Evolutionary conservation across 2,329 filamentous ascomycete species (phyloP).

Genomic region (Alternaria viburni): DNA sequence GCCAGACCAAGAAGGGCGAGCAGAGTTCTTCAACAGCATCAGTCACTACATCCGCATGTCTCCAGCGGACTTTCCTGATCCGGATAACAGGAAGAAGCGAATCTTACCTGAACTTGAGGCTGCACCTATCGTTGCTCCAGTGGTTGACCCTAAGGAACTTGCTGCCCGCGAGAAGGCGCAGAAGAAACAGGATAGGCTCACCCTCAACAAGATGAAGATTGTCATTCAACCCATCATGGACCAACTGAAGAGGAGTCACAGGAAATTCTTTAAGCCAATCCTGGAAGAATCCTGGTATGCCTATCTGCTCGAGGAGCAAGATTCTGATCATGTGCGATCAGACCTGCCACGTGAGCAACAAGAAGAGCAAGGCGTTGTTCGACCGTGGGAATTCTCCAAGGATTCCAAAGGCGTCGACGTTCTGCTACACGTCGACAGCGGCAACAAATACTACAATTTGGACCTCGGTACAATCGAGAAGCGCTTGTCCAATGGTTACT

Average conservation of each 20-base stretch:
- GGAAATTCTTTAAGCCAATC: conserved; percentile 79
- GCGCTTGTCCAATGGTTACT: conserved; percentile 95
- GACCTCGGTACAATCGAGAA: conserved; percentile 94
- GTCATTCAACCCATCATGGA: conserved; percentile 95
- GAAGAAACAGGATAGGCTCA: conserved; percentile 81
- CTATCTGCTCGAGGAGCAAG: conserved; percentile 83
- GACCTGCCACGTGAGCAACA: conserved; percentile 63
- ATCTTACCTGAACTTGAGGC: conserved; percentile 79
- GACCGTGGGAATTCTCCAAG: conserved; percentile 79
- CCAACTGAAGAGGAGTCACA: conserved; percentile 88
- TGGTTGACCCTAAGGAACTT: conserved; percentile 64
- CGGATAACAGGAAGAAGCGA: conserved; percentile 83
- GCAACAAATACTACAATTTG: conserved; percentile 93
- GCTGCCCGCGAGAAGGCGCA: conserved; percentile 82
- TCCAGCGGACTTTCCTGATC: conserved; percentile 86
- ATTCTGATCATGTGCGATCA: conserved; percentile 69
- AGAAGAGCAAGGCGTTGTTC: conserved; percentile 61
- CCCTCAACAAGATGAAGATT: conserved; percentile 86
- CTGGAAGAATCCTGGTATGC: conserved; percentile 76
- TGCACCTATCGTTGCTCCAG: conserved; percentile 61
- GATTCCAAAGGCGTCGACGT: conserved; percentile 82
- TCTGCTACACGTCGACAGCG: conserved; percentile 74
- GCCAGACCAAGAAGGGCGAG: conserved; percentile 71
- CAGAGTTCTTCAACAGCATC: conserved; percentile 79
- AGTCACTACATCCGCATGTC: conserved; percentile 78